These are phyloP conservation scores for Podospora pseudopauciseta DNA, from an alignment of 495 filamentous ascomycete species.

Conservation along the genomic window DNA sequence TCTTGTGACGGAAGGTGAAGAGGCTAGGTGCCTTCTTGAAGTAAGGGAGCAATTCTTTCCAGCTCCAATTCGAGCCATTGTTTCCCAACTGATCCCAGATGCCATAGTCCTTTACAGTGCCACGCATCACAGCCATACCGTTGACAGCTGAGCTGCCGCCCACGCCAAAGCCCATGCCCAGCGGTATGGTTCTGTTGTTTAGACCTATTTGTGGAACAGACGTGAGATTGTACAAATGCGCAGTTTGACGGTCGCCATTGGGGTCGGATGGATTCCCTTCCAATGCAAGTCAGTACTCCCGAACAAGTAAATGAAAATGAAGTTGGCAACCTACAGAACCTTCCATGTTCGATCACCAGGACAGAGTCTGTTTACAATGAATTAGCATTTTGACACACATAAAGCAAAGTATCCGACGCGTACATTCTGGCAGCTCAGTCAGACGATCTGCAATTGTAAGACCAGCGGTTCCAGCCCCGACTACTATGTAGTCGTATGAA, in stretches of 20 bases:
- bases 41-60: conserved; percentile 45
- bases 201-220: conserved; percentile 38
- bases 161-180: conserved; percentile 36
- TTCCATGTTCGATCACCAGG: conserved; percentile 16
- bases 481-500: conserved; percentile 33
- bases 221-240: conserved; percentile 33
- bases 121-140: conserved; percentile 43
- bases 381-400: conserved; percentile 3
- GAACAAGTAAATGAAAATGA: too few relatives aligned
- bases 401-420: too few relatives aligned
- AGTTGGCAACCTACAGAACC: background rate
- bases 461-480: conserved; percentile 44
- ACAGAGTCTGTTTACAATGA: conserved; percentile 17
- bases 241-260: background rate
- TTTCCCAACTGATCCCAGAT: conserved; percentile 41
- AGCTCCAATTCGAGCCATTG: conserved; percentile 37
- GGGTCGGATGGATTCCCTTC: background rate
- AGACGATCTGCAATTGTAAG: conserved; percentile 34
- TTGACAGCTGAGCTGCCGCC: conserved; percentile 50
- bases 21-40: conserved; percentile 29
- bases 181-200: conserved; percentile 31
- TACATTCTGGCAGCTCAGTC: background rate
- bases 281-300: conserved; percentile 28
- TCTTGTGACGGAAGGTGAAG: too few relatives aligned
- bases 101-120: conserved; percentile 43